phyloP scores from a whole-genome alignment of 2,329 filamentous ascomycete genomes.

The Zymoseptoria passerinii region DNA sequence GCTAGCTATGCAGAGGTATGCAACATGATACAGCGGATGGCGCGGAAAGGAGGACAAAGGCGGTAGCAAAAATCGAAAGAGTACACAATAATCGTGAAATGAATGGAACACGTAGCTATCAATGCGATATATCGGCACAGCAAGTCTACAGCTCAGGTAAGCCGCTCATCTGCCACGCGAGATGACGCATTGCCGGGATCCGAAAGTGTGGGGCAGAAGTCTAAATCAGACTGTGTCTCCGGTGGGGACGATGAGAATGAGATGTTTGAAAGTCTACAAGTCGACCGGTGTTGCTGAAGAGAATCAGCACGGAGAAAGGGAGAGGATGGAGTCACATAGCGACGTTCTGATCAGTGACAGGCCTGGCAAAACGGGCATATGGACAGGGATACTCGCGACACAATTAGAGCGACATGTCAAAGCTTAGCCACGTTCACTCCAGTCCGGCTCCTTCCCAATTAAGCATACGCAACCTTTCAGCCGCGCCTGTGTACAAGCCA shows the following conservation, averaged over 20 bases:
- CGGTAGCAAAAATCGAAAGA: not conserved
- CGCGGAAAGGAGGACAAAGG: not conserved
- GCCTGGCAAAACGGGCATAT: no score
- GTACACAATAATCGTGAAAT: not conserved
- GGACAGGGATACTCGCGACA: no score
- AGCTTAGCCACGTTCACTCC: not conserved
- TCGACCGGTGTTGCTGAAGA: no score
- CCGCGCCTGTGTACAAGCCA: not conserved
- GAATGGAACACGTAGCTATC: not conserved
- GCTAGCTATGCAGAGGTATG: not conserved
- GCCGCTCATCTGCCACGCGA: not conserved
- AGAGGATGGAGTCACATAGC: no score
- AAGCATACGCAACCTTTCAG: not conserved
- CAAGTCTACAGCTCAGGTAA: not conserved
- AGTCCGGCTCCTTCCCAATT: not conserved
- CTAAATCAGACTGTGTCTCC: not conserved
- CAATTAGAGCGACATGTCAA: not conserved
- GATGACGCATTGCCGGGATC: not conserved
- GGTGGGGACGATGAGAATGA: not conserved
- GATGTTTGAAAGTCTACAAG: not conserved
- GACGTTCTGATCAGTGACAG: no score
- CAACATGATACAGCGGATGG: not conserved
- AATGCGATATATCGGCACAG: not conserved
- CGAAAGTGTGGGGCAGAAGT: not conserved
- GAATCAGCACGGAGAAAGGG: no score